A percentile compares a stretch with the other conserved stretches of the same genome.
Evolutionary conservation across 257 asterid species (phyloP).

Genomic region (Solanum commersonii): DNA sequence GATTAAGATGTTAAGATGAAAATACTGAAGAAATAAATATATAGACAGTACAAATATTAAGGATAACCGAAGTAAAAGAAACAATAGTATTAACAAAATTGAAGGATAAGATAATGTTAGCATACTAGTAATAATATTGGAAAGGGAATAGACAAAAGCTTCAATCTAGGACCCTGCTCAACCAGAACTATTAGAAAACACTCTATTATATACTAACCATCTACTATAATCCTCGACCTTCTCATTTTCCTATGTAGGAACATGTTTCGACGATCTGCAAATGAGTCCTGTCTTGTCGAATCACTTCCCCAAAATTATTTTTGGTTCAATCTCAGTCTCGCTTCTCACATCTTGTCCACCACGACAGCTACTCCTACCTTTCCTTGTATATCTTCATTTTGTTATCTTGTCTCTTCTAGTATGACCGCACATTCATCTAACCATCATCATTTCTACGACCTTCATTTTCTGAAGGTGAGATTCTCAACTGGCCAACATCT

Average conservation of each 20-base stretch:
- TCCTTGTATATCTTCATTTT: neutral
- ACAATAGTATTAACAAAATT: neutral
- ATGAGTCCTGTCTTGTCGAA: neutral
- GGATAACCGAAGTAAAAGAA: neutral
- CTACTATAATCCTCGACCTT: neutral
- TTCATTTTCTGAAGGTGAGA: neutral
- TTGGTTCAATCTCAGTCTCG: neutral
- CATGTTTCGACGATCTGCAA: too few relatives aligned
- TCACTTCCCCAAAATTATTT: neutral
- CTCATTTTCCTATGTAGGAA: neutral
- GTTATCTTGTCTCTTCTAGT: neutral
- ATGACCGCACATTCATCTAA: neutral
- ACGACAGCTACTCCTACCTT: neutral
- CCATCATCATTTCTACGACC: neutral
- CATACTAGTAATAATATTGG: neutral
- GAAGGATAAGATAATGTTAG: neutral
- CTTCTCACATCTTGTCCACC: neutral
- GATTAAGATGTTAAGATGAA: neutral
- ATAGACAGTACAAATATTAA: neutral
- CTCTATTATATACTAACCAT: neutral
- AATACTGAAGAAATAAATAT: neutral
- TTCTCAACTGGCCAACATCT: neutral
- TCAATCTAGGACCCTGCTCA: neutral
- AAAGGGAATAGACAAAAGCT: neutral
- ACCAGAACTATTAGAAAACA: neutral